These are phyloP conservation scores for Neoboletus subvelutipes DNA, from an alignment of 768 basidiomycete species.

Conservation along the genomic window DNA sequence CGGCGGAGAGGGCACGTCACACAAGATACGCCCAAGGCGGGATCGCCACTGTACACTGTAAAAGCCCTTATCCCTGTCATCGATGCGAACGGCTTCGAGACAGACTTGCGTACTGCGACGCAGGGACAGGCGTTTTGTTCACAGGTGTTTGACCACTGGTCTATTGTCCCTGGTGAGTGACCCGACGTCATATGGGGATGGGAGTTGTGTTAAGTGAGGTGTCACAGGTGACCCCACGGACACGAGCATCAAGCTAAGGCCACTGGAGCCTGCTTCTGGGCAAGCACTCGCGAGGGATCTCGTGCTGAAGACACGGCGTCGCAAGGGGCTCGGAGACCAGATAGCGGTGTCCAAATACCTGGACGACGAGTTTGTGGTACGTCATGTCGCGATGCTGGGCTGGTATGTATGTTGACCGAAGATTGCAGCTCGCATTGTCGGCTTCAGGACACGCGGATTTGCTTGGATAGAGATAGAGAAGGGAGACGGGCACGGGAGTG, in stretches of 20 bases:
- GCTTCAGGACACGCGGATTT: conserved; percentile 96
- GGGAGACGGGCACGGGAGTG: neutral
- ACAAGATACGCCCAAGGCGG: conserved; percentile 96
- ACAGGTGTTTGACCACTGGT: conserved; percentile 98
- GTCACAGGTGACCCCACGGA: conserved; percentile 91
- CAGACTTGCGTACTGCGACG: conserved; percentile 94
- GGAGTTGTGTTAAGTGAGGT: neutral
- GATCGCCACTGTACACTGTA: conserved; percentile 95
- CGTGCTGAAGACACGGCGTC: conserved; percentile 91
- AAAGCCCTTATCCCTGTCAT: conserved; percentile 98
- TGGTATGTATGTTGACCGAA: conserved; percentile 8
- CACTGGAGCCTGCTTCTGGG: conserved; percentile 95
- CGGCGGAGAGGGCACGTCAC: conserved; percentile 98
- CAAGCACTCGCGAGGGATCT: conserved; percentile 93
- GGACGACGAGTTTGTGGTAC: conserved; percentile 93
- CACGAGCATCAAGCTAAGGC: conserved; percentile 93
- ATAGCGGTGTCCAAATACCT: conserved; percentile 97
- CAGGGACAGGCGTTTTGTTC: conserved; percentile 99
- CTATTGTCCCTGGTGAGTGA: conserved; percentile 87
- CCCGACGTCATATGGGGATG: neutral
- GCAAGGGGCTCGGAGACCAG: conserved; percentile 96
- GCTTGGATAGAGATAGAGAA: conserved; percentile 62
- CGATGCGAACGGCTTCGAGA: conserved; percentile 98
- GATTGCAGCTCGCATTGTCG: conserved; percentile 79
- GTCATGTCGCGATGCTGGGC: conserved; percentile 29